Conservation (phyloP, 176 grass and related monocot species). For the Triticum turgidum region DNA sequence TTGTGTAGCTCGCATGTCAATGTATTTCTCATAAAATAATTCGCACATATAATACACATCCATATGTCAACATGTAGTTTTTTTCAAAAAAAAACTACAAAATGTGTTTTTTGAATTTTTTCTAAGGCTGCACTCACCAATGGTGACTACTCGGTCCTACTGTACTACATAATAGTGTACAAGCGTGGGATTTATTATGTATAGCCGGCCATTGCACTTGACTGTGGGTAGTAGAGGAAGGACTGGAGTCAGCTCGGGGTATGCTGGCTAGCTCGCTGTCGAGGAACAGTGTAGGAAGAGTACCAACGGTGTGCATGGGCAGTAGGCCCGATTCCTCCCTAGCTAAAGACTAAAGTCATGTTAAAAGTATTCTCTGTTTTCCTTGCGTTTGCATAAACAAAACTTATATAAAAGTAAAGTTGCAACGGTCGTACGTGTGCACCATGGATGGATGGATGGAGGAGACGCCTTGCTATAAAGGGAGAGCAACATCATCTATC, state of each 20-base stretch:
- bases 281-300: background rate
- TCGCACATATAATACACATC: too few relatives aligned
- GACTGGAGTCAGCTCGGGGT: background rate
- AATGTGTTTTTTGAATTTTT: too few relatives aligned
- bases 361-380: background rate
- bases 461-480: background rate
- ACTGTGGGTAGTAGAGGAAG: background rate
- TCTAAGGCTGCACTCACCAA: too few relatives aligned
- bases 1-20: too few relatives aligned
- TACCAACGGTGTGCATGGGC: background rate
- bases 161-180: background rate
- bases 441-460: background rate
- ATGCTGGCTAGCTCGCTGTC: background rate
- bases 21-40: too few relatives aligned
- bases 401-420: background rate
- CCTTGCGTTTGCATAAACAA: background rate
- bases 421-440: background rate
- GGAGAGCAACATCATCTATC: background rate
- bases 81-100: too few relatives aligned
- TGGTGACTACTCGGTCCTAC: too few relatives aligned
- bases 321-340: background rate
- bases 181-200: background rate
- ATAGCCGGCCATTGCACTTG: background rate
- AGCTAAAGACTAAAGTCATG: background rate
- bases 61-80: too few relatives aligned